Conservation (phyloP, 176 grass and related monocot genomes). For the Aegilops bicornis region DNA sequence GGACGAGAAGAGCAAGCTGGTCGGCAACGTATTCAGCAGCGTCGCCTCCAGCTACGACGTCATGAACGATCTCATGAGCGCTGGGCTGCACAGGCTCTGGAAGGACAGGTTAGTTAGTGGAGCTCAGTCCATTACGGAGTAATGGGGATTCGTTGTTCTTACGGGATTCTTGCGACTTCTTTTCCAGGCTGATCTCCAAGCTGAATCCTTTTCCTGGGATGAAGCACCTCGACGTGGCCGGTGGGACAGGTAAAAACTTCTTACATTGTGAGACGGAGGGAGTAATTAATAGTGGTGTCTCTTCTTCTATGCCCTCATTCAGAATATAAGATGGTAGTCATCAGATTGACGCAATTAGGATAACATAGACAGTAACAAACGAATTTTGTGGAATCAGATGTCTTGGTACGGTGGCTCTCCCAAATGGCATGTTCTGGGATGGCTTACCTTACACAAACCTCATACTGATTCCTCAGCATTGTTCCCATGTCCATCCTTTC, state of each 20-base stretch:
- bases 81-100: slow-evolving; percentile 82
- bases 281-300: too few relatives aligned
- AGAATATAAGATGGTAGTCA: background rate
- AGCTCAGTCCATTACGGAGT: background rate
- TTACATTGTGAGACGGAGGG: too few relatives aligned
- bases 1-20: slow-evolving; percentile 85
- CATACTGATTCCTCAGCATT: background rate
- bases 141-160: background rate
- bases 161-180: background rate
- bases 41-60: slow-evolving; percentile 91
- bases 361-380: background rate
- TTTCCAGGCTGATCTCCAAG: slow-evolving; percentile 65
- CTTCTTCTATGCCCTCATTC: background rate
- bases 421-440: background rate
- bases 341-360: background rate
- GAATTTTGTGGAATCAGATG: background rate
- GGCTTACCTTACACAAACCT: background rate
- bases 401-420: background rate
- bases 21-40: slow-evolving; percentile 86
- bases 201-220: slow-evolving; percentile 86
- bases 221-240: slow-evolving; percentile 96
- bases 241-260: slow-evolving; percentile 90
- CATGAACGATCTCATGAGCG: slow-evolving; percentile 97
- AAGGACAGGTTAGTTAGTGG: slow-evolving; percentile 59
- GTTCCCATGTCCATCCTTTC: background rate